These are phyloP conservation scores for Diaporthe vexans DNA, from an alignment of 2,329 filamentous ascomycete species.

Conservation along the genomic window DNA sequence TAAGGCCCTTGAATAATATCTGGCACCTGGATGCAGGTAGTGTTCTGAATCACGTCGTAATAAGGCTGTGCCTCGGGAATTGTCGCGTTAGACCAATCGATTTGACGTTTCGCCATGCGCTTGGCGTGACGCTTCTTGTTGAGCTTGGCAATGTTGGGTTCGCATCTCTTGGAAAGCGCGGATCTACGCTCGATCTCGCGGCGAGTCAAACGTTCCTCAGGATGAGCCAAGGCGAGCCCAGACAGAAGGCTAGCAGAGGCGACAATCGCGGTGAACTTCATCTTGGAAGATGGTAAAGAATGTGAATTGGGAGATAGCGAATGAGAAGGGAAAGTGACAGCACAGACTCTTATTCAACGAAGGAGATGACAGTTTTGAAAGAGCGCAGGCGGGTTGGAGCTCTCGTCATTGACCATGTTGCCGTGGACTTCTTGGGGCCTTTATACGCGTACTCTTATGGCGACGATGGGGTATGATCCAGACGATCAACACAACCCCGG, in stretches of 20 bases:
- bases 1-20: conserved; percentile 34
- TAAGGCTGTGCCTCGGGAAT: conserved; percentile 28
- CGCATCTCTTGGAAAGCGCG: conserved; percentile 32
- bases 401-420: not conserved
- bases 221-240: conserved; percentile 16
- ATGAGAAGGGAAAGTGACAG: not conserved
- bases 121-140: conserved; percentile 37
- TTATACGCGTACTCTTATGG: conserved; percentile 8
- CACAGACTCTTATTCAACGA: not conserved
- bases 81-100: conserved; percentile 5
- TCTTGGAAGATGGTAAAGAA: not conserved
- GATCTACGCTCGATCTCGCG: conserved; percentile 24
- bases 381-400: not conserved
- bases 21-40: conserved; percentile 34
- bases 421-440: not conserved
- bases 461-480: not conserved
- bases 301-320: not conserved
- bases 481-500: conserved; percentile 6
- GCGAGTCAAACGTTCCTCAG: conserved; percentile 10
- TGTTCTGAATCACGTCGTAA: conserved; percentile 35
- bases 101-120: conserved; percentile 25
- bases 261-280: conserved; percentile 19
- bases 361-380: not conserved
- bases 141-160: conserved; percentile 5
- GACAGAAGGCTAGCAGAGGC: conserved; percentile 29